These are phyloP conservation scores for Chiua virens DNA, from an alignment of 768 basidiomycete species.

Conservation along the genomic window DNA sequence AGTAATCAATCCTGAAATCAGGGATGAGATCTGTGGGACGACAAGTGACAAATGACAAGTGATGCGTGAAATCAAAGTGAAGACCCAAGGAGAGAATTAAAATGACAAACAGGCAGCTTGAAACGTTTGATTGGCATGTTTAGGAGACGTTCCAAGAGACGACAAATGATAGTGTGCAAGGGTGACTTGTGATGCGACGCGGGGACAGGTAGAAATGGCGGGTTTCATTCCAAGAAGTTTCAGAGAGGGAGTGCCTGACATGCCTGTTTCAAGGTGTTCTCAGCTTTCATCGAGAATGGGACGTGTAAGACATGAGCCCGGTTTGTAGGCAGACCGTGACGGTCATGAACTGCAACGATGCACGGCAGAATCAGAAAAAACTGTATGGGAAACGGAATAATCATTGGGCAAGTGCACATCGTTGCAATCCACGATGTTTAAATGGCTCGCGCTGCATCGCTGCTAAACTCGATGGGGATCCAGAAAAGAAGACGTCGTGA, in stretches of 20 bases:
- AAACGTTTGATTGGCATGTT: conserved; percentile 27
- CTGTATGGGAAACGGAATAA: background rate
- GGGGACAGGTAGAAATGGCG: background rate
- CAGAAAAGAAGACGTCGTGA: background rate
- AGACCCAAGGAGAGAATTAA: conserved; percentile 3
- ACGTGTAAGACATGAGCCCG: background rate
- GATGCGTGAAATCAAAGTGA: conserved; percentile 6
- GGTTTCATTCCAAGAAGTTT: background rate
- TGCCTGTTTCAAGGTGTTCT: background rate
- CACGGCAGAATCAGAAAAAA: background rate
- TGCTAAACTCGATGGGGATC: background rate
- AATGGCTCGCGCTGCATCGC: background rate
- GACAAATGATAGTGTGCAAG: background rate
- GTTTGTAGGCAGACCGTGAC: background rate
- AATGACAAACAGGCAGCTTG: conserved; percentile 16
- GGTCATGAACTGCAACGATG: conserved; percentile 15
- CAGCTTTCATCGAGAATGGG: background rate
- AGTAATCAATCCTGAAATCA: conserved; percentile 1
- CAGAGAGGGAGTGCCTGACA: background rate
- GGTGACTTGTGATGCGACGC: background rate
- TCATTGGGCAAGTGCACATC: background rate
- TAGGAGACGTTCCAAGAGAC: background rate
- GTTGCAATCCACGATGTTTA: conserved; percentile 1
- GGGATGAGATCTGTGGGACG: conserved; percentile 1
- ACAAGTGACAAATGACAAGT: background rate